Conservation (phyloP, 345 rosid species). For the Ceriops decandra region DNA sequence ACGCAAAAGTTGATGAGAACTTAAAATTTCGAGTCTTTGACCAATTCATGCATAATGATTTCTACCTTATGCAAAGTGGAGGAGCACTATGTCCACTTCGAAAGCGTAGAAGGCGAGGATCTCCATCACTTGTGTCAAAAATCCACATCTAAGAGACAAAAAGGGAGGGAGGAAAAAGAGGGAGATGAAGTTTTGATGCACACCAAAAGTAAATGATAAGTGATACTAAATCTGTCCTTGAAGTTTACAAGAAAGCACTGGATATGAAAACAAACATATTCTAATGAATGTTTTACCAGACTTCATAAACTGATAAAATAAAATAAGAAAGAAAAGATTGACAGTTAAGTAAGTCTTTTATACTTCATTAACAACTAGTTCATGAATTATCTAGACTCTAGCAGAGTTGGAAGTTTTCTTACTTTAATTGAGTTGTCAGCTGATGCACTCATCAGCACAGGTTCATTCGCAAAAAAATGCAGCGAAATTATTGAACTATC, state of each 20-base stretch:
- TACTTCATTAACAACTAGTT: too few species aligned
- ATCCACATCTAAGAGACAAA: conserved; percentile 72
- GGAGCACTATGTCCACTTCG: conserved; percentile 99
- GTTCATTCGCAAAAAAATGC: conserved; percentile 91
- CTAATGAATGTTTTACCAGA: too few species aligned
- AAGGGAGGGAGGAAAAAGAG: background rate
- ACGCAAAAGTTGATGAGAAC: too few species aligned
- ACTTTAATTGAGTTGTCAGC: conserved; percentile 95
- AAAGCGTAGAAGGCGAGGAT: conserved; percentile 90
- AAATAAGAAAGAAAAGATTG: too few species aligned
- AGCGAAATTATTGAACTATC: conserved; percentile 71
- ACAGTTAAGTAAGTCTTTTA: too few species aligned
- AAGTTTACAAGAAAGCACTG: too few species aligned
- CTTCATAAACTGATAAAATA: too few species aligned
- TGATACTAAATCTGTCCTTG: background rate
- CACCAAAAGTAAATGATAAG: background rate
- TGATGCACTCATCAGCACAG: conserved; percentile 92
- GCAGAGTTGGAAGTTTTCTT: conserved; percentile 15
- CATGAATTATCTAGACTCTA: too few species aligned
- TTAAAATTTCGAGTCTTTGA: background rate
- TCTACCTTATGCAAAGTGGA: conserved; percentile 87
- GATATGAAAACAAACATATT: too few species aligned
- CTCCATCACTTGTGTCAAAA: conserved; percentile 91
- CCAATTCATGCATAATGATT: background rate
- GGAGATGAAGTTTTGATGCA: background rate